Percentiles rank a stretch among this genome's conserved stretches.
Evolutionary conservation across 179 eudicot species (phyloP).

Genomic region (Silene coronaria): DNA sequence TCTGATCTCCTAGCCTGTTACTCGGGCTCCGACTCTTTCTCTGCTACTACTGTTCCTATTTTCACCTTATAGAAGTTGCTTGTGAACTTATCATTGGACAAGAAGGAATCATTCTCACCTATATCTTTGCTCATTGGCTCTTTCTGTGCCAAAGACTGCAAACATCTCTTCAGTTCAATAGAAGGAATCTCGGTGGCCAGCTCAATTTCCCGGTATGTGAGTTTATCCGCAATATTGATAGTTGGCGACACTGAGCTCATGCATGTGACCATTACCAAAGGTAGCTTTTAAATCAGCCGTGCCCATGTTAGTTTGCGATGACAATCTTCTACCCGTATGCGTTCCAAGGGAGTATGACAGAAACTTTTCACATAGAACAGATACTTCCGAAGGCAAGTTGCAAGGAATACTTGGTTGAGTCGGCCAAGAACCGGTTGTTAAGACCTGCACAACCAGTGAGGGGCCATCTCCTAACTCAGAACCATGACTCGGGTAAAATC

Average conservation of each 20-base stretch:
- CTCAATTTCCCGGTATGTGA: constrained; percentile 65
- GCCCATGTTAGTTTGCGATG: constrained; percentile 96
- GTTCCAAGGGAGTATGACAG: constrained; percentile 79
- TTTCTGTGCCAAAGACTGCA: constrained; percentile 69
- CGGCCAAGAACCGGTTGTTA: constrained; percentile 97
- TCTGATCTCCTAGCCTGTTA: constrained; percentile 63
- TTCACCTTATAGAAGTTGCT: constrained; percentile 73
- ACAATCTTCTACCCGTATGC: constrained; percentile 75
- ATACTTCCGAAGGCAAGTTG: constrained; percentile 72
- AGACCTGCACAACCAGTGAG: constrained; percentile 69
- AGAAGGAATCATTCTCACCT: constrained; percentile 52
- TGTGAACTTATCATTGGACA: constrained; percentile 63
- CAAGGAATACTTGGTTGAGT: constrained; percentile 69
- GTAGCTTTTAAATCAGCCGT: constrained; percentile 75
- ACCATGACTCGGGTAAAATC: constrained; percentile 56
- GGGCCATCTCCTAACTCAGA: constrained; percentile 62
- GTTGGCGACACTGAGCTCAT: constrained; percentile 79
- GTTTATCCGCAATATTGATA: constrained; percentile 61
- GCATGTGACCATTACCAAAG: constrained; percentile 72
- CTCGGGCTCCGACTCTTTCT: constrained; percentile 74
- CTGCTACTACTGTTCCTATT: constrained; percentile 77
- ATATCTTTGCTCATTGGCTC: constrained; percentile 85
- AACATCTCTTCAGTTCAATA: constrained; percentile 62
- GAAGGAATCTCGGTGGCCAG: constrained; percentile 75
- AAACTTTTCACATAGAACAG: constrained; percentile 66